A percentile compares a stretch with the other conserved stretches of the same genome.
Evolutionary conservation across 1,284 basidiomycete species (phyloP).

Genomic region (Irpex sp.): DNA sequence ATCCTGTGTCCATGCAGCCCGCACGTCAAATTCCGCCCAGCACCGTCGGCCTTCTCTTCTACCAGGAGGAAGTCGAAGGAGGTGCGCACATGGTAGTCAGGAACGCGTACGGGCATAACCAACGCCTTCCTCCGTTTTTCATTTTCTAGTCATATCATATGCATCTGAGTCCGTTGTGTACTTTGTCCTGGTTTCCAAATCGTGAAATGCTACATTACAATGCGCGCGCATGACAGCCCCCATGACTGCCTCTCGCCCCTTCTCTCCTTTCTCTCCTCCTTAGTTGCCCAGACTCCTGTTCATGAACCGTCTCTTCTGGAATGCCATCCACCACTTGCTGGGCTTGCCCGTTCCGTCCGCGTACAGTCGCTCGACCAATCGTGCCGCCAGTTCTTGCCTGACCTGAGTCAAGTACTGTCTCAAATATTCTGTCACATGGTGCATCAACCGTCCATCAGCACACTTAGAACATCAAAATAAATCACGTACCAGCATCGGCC

Average conservation of each 20-base stretch:
- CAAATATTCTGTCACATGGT: constrained; percentile 62
- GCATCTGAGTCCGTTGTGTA: not conserved
- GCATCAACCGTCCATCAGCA: not conserved
- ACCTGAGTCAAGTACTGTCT: constrained; percentile 91
- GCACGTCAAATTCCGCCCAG: too few relatives aligned
- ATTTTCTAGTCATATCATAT: not conserved
- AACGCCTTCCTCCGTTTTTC: not conserved
- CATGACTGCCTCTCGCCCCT: not conserved
- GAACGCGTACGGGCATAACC: not conserved
- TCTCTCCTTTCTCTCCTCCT: constrained; percentile 15
- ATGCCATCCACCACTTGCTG: constrained; percentile 99
- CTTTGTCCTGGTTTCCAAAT: constrained; percentile 10
- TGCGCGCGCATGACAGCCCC: constrained; percentile 10
- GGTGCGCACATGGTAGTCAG: too few relatives aligned
- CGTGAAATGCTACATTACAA: constrained; percentile 25
- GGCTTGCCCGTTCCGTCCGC: constrained; percentile 84
- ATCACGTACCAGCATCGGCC: constrained; percentile 75
- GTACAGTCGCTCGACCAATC: constrained; percentile 88
- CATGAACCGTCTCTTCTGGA: constrained; percentile 97
- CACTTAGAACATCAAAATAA: constrained; percentile 11
- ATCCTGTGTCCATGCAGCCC: too few relatives aligned
- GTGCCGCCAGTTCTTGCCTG: constrained; percentile 85
- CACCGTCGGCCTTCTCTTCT: too few relatives aligned
- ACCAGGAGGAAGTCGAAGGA: too few relatives aligned
- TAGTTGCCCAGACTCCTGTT: constrained; percentile 77